Percentiles rank a stretch among this genome's conserved stretches.
Evolutionary conservation across 345 rosid genomes (phyloP).

Genomic region (Streptanthus diversifolius): DNA sequence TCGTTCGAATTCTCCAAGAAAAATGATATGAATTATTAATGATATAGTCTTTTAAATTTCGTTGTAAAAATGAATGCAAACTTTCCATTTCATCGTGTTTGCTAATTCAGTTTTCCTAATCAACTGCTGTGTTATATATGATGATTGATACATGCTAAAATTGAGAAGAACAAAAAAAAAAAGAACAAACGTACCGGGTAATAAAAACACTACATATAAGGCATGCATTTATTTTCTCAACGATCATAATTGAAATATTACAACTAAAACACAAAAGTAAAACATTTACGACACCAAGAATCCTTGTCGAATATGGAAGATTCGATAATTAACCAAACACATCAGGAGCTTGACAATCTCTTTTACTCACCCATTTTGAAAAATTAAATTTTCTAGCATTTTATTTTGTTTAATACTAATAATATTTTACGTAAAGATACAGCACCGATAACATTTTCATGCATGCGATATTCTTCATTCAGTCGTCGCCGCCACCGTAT

Average conservation of each 20-base stretch:
- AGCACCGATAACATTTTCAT: constrained; percentile 7
- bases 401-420: constrained; percentile 3
- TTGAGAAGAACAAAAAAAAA: not conserved
- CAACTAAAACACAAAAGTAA: constrained; percentile 15
- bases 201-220: not conserved
- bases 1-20: not conserved
- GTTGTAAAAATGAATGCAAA: not conserved
- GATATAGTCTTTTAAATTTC: not conserved
- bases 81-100: not conserved
- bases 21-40: not conserved
- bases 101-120: not conserved
- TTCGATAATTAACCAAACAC: constrained; percentile 12
- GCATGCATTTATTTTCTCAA: not conserved
- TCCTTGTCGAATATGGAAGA: constrained; percentile 5
- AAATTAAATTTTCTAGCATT: not conserved
- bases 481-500: constrained; percentile 31
- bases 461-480: constrained; percentile 19
- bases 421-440: constrained; percentile 1
- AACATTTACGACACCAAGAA: constrained; percentile 12
- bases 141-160: not conserved
- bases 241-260: not conserved
- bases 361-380: not conserved
- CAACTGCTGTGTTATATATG: not conserved
- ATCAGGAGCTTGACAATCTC: not conserved
- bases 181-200: not conserved